Base-by-base conservation (phyloP, 495 filamentous ascomycete genomes). In the Penicillium manginii region DNA sequence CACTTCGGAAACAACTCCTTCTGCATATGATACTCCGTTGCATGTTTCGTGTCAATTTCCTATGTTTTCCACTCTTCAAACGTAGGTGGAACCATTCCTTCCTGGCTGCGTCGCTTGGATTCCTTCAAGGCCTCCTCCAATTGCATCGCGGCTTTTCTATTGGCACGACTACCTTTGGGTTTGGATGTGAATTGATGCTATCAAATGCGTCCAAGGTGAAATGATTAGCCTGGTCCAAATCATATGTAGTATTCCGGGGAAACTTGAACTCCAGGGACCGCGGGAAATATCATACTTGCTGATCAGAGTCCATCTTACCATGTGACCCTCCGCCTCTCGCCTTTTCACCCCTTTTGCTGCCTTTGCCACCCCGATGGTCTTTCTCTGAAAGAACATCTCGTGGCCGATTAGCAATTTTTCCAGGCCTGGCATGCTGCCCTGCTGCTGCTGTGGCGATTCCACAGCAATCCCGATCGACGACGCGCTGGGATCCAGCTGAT, bases 351-450 rank as follows among this genome's bases (percentile, higher is more conserved):
- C 73, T 69, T 51, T 80, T 75, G n/a, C 78, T 80, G 4, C 73
- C 68, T 51, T 80, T 75, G n/a, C 78, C 81, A 6, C 81, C 82
- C 63, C 83, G 83, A 2, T 68, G 63, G 1, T 79, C 83, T 46
- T 83, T 80, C 18, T 76, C 75, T 21, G 73, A 72, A 17, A 87
- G 83, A 55, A 87, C 81, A 42, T 84, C 82, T 60, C 79, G 79
- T 46, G 83, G 73, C 58, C 81, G 81, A 72, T 87, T 87, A 73
- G 83, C 80, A 70, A 88, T 88, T 68, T 88, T 86, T 19, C 79
- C 78, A 42, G 83, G 83, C 61, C 88, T 89, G 33, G 70, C 71
- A 62, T 86, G 62, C 4, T 33, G 37, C 7, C 29, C 40, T 9
- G 54, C 58, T 78, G 67, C 47, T 43, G 52, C 52, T 15, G 58